Base-by-base conservation (phyloP, 2,329 filamentous ascomycete genomes). In the Talaromyces sp. region DNA sequence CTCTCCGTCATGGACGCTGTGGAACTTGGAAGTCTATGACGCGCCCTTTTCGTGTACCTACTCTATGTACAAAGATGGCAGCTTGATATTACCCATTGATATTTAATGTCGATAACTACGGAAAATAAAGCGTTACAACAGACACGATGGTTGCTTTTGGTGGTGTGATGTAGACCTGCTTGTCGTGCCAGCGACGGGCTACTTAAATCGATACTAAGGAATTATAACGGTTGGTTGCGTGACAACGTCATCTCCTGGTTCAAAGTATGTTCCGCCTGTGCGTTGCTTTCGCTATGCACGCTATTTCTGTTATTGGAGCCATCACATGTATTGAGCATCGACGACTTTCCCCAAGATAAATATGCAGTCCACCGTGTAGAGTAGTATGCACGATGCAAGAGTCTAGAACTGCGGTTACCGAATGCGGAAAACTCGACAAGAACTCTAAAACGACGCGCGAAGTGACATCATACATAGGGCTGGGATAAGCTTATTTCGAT, bases 401-500 rank as follows among this genome's bases (percentile, higher is more conserved):
- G 33, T 56, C 52, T 56, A 37, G 31, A 39, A 6, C 19, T 33
- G 27, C 10, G 16, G 11, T 16, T 56, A 37, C 52, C 52, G 33
- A 54, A 56, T 37, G 52, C 52, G 52, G 52, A 37, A 56, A 14
- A 8, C 1, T 56, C 50, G 31, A 35, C 31, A 19, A 35, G 50
- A 35, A 54, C 31, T 35, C 27, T 50, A 50, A 54, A 54, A 35
- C 50, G 50, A 35, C 50, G n/a, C 16, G 16, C 27, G 27, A n/a
- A 35, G 50, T 54, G 50, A 54, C 50, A 54, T 54, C 50, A 37
- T 35, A 19, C 31, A 35, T 54, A 54, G 50, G 50, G 50, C 50
- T 54, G 31, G 9, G n/a, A 54, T 35, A 54, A 54, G 31, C 50
- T 54, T 54, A 33, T n/a, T 54, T 35, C 27, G n/a, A 54, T n/a